Percentiles rank a stretch among this genome's conserved stretches.
These are phyloP conservation scores for Vigna mungo DNA, from an alignment of 306 rosid species.

Conservation along the genomic window DNA sequence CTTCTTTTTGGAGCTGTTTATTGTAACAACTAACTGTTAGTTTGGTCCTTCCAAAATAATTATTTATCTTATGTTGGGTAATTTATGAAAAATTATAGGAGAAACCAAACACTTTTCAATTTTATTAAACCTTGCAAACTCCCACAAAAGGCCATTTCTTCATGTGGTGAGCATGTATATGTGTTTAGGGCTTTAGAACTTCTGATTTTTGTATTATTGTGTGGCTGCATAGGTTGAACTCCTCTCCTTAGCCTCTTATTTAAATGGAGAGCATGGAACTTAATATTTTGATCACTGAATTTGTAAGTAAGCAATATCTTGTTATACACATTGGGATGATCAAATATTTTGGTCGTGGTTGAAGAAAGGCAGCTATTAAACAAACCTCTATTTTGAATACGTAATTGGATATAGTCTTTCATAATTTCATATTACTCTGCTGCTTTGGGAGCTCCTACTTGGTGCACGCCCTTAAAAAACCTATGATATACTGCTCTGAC, in stretches of 20 bases:
- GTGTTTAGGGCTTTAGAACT: slow-evolving; percentile 6
- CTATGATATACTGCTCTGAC: slow-evolving; percentile 8
- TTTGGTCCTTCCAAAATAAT: background rate
- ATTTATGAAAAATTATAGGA: background rate
- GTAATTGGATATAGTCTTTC: background rate
- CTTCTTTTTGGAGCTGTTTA: background rate
- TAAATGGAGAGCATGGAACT: background rate
- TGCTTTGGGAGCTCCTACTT: slow-evolving; percentile 9
- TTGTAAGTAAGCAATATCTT: slow-evolving; percentile 3
- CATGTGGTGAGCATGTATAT: background rate
- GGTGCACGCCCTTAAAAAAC: slow-evolving; percentile 8
- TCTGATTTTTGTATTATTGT: slow-evolving; percentile 19
- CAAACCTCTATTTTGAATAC: background rate
- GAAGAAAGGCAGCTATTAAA: slow-evolving; percentile 21
- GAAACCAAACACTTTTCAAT: background rate
- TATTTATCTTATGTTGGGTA: background rate
- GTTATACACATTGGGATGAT: slow-evolving; percentile 18
- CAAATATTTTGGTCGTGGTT: slow-evolving; percentile 21
- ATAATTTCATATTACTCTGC: background rate
- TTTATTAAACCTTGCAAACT: slow-evolving; percentile 1
- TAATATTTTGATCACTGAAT: slow-evolving; percentile 6
- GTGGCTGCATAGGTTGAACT: slow-evolving; percentile 5
- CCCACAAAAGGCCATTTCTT: background rate
- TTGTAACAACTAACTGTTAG: background rate
- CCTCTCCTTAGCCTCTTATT: background rate